These are phyloP conservation scores for Marasmius sp. DNA, from an alignment of 1,284 basidiomycete genomes.

Conservation along the genomic window DNA sequence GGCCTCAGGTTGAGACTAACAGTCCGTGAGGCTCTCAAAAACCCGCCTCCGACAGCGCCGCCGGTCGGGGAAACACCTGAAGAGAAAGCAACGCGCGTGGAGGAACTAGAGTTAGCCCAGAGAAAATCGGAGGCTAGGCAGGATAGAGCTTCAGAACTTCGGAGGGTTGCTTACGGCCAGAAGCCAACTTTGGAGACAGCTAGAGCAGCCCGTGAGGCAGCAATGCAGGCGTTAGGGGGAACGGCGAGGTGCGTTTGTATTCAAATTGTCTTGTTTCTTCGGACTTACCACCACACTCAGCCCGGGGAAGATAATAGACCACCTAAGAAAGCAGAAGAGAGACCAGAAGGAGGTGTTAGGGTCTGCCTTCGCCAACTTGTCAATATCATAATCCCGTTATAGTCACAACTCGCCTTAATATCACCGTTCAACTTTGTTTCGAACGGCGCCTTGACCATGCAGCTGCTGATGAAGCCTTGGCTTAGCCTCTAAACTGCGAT, in stretches of 20 bases:
- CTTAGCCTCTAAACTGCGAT: too few relatives aligned
- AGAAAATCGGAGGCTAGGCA: not conserved
- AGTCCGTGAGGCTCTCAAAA: slow-evolving; percentile 45
- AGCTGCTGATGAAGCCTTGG: too few relatives aligned
- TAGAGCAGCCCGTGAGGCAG: slow-evolving; percentile 4
- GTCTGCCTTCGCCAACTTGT: not conserved
- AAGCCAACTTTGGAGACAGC: slow-evolving; percentile 7
- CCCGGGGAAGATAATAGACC: not conserved
- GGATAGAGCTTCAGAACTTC: slow-evolving; percentile 1
- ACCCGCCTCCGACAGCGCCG: slow-evolving; percentile 16
- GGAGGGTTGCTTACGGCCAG: not conserved
- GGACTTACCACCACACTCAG: not conserved
- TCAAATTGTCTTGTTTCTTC: not conserved
- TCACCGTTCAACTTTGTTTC: too few relatives aligned
- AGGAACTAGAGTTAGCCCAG: not conserved
- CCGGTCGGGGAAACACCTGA: not conserved
- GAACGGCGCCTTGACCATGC: too few relatives aligned
- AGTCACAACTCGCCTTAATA: too few relatives aligned
- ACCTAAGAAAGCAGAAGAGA: not conserved
- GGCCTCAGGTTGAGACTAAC: slow-evolving; percentile 72
- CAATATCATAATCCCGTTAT: not conserved
- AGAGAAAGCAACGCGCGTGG: not conserved
- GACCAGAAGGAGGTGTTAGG: not conserved
- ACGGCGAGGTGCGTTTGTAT: slow-evolving; percentile 2
- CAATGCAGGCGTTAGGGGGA: slow-evolving; percentile 5